These are phyloP conservation scores for Penicillium lagena DNA, from an alignment of 495 filamentous ascomycete genomes.

Conservation along the genomic window DNA sequence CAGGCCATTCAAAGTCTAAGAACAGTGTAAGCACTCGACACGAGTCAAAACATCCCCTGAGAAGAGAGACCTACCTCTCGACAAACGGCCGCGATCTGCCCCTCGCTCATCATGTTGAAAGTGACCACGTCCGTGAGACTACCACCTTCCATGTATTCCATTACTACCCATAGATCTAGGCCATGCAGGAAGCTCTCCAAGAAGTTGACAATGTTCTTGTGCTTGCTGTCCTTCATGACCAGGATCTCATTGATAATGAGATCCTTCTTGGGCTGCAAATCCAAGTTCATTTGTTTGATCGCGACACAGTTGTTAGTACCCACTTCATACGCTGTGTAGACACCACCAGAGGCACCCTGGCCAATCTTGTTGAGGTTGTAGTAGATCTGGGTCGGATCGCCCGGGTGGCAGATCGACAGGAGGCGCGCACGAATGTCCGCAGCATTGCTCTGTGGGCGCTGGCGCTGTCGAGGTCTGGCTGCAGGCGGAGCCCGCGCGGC, in stretches of 20 bases:
- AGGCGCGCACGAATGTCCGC: slow-evolving; percentile 80
- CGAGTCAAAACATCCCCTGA: neutral
- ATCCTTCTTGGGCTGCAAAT: slow-evolving; percentile 98
- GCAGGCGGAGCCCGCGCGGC: slow-evolving; percentile 50
- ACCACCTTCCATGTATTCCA: slow-evolving; percentile 99
- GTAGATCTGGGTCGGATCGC: slow-evolving; percentile 83
- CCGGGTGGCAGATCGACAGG: slow-evolving; percentile 81
- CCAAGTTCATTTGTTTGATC: slow-evolving; percentile 99
- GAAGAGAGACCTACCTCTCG: slow-evolving; percentile 56
- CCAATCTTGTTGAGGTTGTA: slow-evolving; percentile 90
- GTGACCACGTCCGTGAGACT: slow-evolving; percentile 97
- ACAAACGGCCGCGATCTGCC: slow-evolving; percentile 93
- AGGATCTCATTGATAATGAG: slow-evolving; percentile 98
- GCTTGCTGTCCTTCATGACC: slow-evolving; percentile 98
- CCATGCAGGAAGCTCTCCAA: slow-evolving; percentile 89
- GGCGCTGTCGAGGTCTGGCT: slow-evolving; percentile 63
- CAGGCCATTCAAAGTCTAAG: slow-evolving; percentile 74
- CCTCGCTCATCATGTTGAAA: slow-evolving; percentile 97
- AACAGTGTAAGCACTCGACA: slow-evolving; percentile 3
- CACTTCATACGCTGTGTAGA: slow-evolving; percentile 85
- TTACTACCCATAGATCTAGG: slow-evolving; percentile 94
- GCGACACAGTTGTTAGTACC: slow-evolving; percentile 82
- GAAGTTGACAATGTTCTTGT: slow-evolving; percentile 98
- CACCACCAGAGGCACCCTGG: slow-evolving; percentile 93
- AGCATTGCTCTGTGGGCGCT: slow-evolving; percentile 63